phyloP scores from a whole-genome alignment of 305 asterid genomes.

The Plantago rigida region DNA sequence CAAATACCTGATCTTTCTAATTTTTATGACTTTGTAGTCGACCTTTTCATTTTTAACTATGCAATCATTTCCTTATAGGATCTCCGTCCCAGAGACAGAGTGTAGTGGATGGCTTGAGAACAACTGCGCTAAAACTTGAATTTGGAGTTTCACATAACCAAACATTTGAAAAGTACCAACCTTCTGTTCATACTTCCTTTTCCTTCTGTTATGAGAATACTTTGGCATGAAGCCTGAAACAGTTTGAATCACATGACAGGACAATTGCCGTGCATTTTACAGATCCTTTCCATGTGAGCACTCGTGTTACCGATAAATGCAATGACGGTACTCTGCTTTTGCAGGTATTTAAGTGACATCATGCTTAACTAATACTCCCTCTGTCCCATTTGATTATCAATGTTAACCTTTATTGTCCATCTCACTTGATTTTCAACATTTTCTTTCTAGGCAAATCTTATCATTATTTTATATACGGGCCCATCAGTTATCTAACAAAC shows the following conservation, averaged over 20 bases:
- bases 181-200: slow-evolving; percentile 21
- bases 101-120: slow-evolving; percentile 85
- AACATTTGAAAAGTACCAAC: slow-evolving; percentile 65
- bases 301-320: slow-evolving; percentile 83
- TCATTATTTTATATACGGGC: too few species aligned
- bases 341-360: slow-evolving; percentile 52
- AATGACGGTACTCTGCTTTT: slow-evolving; percentile 80
- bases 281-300: slow-evolving; percentile 83
- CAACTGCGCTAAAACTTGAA: slow-evolving; percentile 86
- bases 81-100: slow-evolving; percentile 61
- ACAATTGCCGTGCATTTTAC: slow-evolving; percentile 94
- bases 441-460: too few species aligned
- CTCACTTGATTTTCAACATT: too few species aligned
- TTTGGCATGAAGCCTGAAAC: slow-evolving; percentile 25
- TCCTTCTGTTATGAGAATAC: slow-evolving; percentile 13
- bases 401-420: too few species aligned
- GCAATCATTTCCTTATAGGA: slow-evolving; percentile 38
- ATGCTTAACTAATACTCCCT: slow-evolving; percentile 15
- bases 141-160: slow-evolving; percentile 91
- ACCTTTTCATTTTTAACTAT: slow-evolving; percentile 20
- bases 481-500: too few species aligned
- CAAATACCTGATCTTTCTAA: slow-evolving; percentile 17
- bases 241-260: slow-evolving; percentile 37
- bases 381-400: background rate
- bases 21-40: slow-evolving; percentile 4